Base-by-base conservation (phyloP, 1,139 yeast species). In the Geotrichum europaeum region DNA sequence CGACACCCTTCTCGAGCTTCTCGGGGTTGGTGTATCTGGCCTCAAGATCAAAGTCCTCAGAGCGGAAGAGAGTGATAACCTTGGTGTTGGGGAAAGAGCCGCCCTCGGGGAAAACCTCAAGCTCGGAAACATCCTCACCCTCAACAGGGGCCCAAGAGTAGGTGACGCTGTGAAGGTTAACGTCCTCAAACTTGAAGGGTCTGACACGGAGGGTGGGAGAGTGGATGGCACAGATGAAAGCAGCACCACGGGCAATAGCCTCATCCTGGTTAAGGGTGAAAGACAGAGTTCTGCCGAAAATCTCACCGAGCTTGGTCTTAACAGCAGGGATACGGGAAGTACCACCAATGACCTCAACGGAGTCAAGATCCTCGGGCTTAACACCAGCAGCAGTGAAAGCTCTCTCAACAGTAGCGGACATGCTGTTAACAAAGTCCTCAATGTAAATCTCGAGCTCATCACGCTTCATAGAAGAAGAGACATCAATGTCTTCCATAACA, bases 191-290 rank as follows among this genome's bases (percentile, higher is more conserved):
- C 80, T 92, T 94, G 87, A 94, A 94, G 70, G 97, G 97, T 79
- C 98, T 88, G 62, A 95, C 99, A 81, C 99, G 89, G 72, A 94
- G 86, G 68, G 97, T 92, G 78, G 99, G 99, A 36, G 99, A 94
- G 83, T 92, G 98, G 79, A 92, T 89, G 70, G 99, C 99, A 78
- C 99, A 94, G 73, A 95, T 89, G 79, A 94, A 95, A 60, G 99
- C 97, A 70, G 96, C 96, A 81, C 99, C 99, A 78, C 95, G 89
- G 65, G 99, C 98, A 76, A 92, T 87, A 66, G 99, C 97, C 83
- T 94, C 99, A 75, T 94, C 99, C 81, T 92, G 98, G 84, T 95
- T 94, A 79, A 95, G 85, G 70, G 98, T 95, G 81, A 89, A 89
- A 53, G 97, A 89, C 74, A 94, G 83, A 70, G 81, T 87, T 82